phyloP scores from a whole-genome alignment of 768 basidiomycete species.

The Pleurotus ostreatus region DNA sequence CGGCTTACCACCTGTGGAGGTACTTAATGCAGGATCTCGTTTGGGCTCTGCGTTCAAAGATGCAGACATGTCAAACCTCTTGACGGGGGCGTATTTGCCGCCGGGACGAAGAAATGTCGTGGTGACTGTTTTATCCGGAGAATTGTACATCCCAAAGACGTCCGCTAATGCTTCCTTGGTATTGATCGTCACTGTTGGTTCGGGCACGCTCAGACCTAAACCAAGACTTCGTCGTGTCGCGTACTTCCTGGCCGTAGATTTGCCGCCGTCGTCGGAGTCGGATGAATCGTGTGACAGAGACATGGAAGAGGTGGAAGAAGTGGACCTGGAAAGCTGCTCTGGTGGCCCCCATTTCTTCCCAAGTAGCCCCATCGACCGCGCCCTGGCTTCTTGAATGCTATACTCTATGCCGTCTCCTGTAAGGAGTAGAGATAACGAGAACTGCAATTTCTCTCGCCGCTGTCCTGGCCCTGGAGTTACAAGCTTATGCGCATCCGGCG shows the following conservation, averaged over 20 bases:
- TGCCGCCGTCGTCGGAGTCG: slow-evolving; percentile 13
- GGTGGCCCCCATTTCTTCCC: slow-evolving; percentile 81
- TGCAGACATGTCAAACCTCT: slow-evolving; percentile 59
- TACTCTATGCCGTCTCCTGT: slow-evolving; percentile 80
- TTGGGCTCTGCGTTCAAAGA: slow-evolving; percentile 33
- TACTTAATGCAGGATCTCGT: slow-evolving; percentile 33
- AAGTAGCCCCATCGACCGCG: slow-evolving; percentile 75
- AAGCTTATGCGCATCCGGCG: slow-evolving; percentile 69
- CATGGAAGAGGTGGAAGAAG: slow-evolving; percentile 23
- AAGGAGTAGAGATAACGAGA: slow-evolving; percentile 67
- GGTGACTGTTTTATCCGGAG: slow-evolving; percentile 66
- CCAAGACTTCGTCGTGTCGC: slow-evolving; percentile 40
- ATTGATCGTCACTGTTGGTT: slow-evolving; percentile 93
- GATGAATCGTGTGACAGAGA: not conserved
- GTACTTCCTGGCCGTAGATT: slow-evolving; percentile 35
- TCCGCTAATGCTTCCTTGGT: slow-evolving; percentile 94
- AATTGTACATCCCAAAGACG: slow-evolving; percentile 96
- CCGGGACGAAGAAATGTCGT: slow-evolving; percentile 47
- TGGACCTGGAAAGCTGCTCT: slow-evolving; percentile 35
- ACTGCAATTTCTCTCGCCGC: slow-evolving; percentile 67
- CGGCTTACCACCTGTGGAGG: slow-evolving; percentile 30
- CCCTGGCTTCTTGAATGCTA: slow-evolving; percentile 79
- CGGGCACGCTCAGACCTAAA: slow-evolving; percentile 38
- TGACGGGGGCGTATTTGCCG: slow-evolving; percentile 70
- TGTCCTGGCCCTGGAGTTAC: slow-evolving; percentile 65